phyloP scores from a whole-genome alignment of 345 rosid genomes.

The Syzygium oleosum region DNA sequence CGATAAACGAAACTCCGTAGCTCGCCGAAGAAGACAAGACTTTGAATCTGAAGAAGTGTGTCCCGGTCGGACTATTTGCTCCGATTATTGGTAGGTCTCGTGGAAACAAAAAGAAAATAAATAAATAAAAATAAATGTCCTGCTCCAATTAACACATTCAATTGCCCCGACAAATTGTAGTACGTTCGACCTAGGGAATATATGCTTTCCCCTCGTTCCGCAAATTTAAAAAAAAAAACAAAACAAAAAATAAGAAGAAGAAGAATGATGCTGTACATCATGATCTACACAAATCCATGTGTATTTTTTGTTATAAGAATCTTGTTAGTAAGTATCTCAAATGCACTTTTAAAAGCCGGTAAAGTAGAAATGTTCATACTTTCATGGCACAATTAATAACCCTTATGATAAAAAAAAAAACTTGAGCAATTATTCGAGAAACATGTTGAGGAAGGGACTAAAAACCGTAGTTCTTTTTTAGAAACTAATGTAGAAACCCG shows the following conservation, averaged over 20 bases:
- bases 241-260: background rate
- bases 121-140: background rate
- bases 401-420: background rate
- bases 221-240: background rate
- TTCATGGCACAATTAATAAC: background rate
- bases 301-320: background rate
- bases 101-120: background rate
- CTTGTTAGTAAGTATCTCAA: background rate
- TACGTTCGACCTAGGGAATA: background rate
- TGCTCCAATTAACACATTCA: background rate
- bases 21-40: background rate
- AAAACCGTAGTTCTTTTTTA: rapidly evolving
- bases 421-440: background rate
- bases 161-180: background rate
- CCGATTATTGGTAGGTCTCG: background rate
- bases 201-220: background rate
- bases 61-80: background rate
- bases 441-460: background rate
- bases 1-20: background rate
- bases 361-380: background rate
- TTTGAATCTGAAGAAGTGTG: background rate
- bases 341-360: background rate
- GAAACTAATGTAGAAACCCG: rapidly evolving
- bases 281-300: background rate
- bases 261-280: no score